A percentile compares a stretch with the other conserved stretches of the same genome.
These are phyloP conservation scores for Apiospora rasikravindrae DNA, from an alignment of 2,329 filamentous ascomycete genomes.

Conservation along the genomic window DNA sequence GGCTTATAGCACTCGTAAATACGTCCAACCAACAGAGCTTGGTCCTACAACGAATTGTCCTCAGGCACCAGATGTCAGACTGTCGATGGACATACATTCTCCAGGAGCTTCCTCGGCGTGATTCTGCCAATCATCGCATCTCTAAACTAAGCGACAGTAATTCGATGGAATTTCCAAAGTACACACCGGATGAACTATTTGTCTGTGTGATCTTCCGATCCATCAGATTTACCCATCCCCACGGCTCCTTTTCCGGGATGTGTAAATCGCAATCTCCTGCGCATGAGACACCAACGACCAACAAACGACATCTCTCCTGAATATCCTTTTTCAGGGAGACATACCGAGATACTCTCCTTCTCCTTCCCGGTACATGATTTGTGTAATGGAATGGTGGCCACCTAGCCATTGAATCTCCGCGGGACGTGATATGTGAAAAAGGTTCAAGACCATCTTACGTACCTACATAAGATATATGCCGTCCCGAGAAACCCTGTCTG, in stretches of 20 bases:
- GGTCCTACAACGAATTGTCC: too few species aligned
- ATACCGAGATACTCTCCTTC: too few species aligned
- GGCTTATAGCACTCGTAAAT: not conserved
- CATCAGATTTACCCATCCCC: not conserved
- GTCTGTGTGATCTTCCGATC: not conserved
- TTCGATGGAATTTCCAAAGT: not conserved
- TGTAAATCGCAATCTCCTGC: not conserved
- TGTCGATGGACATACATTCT: not conserved
- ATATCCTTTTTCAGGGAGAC: not conserved
- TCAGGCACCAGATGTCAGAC: not conserved
- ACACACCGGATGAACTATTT: not conserved
- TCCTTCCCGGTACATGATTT: not conserved
- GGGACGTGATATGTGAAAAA: not conserved
- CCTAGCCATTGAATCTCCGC: not conserved
- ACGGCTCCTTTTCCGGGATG: not conserved
- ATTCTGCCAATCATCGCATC: not conserved
- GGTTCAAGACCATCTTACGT: not conserved
- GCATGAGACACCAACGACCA: not conserved
- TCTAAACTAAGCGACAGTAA: not conserved
- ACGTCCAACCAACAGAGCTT: not conserved
- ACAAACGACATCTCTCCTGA: not conserved
- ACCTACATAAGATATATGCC: not conserved
- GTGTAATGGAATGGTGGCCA: not conserved
- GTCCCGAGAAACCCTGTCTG: not conserved
- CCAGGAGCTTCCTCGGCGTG: not conserved